Percentiles rank a stretch among this genome's conserved stretches.
These are phyloP conservation scores for Calonectria crousiana DNA, from an alignment of 2,329 filamentous ascomycete genomes.

Conservation along the genomic window DNA sequence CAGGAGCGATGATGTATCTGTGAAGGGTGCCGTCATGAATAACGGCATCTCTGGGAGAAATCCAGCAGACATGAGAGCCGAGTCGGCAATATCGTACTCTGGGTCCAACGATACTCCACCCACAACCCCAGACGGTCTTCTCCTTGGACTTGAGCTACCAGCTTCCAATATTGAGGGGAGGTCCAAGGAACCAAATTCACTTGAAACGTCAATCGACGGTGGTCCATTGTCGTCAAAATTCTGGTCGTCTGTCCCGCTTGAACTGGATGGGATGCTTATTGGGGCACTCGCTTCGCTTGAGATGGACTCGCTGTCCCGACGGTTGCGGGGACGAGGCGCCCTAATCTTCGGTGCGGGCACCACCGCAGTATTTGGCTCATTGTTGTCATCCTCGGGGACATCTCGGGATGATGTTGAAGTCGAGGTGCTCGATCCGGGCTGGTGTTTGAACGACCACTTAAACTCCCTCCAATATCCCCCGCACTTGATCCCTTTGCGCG, in stretches of 20 bases:
- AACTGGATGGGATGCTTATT: background rate
- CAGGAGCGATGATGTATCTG: constrained; percentile 48
- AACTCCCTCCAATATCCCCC: constrained; percentile 48
- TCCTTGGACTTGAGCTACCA: background rate
- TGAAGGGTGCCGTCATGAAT: constrained; percentile 38
- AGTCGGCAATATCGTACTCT: constrained; percentile 8
- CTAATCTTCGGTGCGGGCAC: background rate
- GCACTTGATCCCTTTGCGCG: constrained; percentile 44
- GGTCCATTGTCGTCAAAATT: background rate
- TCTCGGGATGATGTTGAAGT: background rate
- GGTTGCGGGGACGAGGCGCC: background rate
- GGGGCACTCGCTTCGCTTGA: constrained; percentile 3
- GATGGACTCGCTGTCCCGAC: constrained; percentile 5
- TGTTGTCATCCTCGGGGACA: background rate
- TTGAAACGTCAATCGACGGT: background rate
- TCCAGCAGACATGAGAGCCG: constrained; percentile 19
- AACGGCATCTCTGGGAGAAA: constrained; percentile 31
- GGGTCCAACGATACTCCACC: background rate
- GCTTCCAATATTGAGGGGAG: background rate
- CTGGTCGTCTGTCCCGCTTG: constrained; percentile 6
- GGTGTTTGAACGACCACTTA: constrained; percentile 58
- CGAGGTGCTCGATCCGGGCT: constrained; percentile 35
- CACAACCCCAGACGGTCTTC: background rate
- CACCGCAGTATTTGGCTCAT: background rate
- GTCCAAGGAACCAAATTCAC: background rate